Conservation (phyloP, 768 basidiomycete species). For the Russula sp. region DNA sequence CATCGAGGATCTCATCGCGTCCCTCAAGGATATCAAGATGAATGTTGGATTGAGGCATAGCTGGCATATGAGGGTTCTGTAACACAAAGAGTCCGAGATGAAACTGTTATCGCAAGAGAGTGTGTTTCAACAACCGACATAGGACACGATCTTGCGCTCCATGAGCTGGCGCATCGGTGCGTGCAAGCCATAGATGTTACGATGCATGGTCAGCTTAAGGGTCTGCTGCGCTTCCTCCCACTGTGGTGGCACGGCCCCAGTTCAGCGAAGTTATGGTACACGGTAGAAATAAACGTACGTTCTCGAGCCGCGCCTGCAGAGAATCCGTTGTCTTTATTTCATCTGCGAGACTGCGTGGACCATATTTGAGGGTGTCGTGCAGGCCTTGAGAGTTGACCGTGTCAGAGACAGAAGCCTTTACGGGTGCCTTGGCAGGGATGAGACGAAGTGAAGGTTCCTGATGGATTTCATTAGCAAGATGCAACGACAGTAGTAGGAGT, state of each 20-base stretch:
- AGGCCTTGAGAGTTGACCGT: conserved; percentile 72
- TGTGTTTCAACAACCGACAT: conserved; percentile 42
- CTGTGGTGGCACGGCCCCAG: conserved; percentile 33
- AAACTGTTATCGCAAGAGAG: background rate
- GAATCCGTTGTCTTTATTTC: conserved; percentile 56
- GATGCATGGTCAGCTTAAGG: conserved; percentile 74
- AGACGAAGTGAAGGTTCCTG: conserved; percentile 52
- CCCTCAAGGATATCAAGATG: conserved; percentile 93
- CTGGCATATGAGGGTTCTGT: conserved; percentile 63
- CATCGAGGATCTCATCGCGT: conserved; percentile 75
- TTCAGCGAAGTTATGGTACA: background rate
- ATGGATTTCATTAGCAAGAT: background rate
- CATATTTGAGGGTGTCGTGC: conserved; percentile 84
- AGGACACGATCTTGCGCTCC: conserved; percentile 83
- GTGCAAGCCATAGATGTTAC: conserved; percentile 80
- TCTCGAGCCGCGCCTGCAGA: conserved; percentile 66
- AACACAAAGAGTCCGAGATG: background rate
- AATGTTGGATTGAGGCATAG: conserved; percentile 62
- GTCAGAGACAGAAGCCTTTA: conserved; percentile 57
- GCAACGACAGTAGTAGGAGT: background rate
- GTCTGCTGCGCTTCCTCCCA: conserved; percentile 94
- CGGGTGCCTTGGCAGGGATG: conserved; percentile 47
- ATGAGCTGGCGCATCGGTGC: conserved; percentile 85
- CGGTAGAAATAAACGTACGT: conserved; percentile 40
- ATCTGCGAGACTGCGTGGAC: conserved; percentile 71